phyloP scores from a whole-genome alignment of 78 protist genomes.

The Tieghemostelium lacteum region DNA sequence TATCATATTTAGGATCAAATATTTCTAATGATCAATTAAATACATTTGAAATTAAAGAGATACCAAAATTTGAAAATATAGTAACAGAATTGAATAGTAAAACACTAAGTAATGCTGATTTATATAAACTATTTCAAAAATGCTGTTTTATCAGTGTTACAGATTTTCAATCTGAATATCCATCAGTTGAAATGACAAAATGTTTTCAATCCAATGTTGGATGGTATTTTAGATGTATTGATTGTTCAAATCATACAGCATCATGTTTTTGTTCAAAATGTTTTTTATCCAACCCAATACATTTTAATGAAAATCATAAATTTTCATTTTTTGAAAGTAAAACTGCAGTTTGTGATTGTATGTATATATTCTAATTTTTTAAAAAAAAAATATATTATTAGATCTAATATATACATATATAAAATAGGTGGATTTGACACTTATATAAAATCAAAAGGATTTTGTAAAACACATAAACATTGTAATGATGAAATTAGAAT shows the following conservation, averaged over 20 bases:
- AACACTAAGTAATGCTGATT: neutral
- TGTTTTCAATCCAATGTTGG: constrained; percentile 15
- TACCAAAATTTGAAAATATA: constrained; percentile 29
- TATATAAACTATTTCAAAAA: neutral
- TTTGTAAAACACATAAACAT: constrained; percentile 35
- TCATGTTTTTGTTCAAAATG: constrained; percentile 50
- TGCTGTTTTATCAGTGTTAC: constrained; percentile 58
- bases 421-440: constrained; percentile 69
- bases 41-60: neutral
- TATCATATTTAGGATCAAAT: neutral
- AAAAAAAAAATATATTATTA: too few species aligned
- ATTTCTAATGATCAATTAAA: neutral
- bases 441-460: neutral
- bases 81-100: neutral
- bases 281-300: constrained; percentile 50
- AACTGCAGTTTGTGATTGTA: constrained; percentile 74
- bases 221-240: constrained; percentile 55
- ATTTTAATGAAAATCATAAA: constrained; percentile 26
- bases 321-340: constrained; percentile 33
- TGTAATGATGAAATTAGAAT: constrained; percentile 8
- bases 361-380: too few species aligned
- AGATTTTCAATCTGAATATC: constrained; percentile 35
- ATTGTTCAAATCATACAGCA: constrained; percentile 12
- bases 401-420: too few species aligned
- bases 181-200: constrained; percentile 37